Evolutionary conservation across 371 early-diverging fungal genomes (phyloP).

Genomic region (Paraphysoderma sedebokerense): DNA sequence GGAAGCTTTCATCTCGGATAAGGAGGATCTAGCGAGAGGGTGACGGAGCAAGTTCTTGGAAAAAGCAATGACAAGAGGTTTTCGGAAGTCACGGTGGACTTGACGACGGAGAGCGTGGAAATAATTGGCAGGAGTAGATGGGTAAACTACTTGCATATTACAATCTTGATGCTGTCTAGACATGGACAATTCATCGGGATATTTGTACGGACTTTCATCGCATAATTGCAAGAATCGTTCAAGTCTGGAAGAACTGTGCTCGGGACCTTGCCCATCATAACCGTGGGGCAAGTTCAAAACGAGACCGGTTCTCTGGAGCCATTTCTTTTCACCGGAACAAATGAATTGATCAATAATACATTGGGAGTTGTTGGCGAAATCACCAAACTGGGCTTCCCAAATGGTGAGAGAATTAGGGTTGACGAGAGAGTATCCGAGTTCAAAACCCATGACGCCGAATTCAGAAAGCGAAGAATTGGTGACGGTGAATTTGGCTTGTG

Average conservation of each 20-base stretch:
- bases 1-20: slow-evolving; percentile 62
- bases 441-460: slow-evolving; percentile 89
- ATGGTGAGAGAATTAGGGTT: slow-evolving; percentile 80
- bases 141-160: slow-evolving; percentile 93
- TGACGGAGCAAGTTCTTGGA: slow-evolving; percentile 89
- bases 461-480: slow-evolving; percentile 92
- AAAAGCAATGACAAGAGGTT: slow-evolving; percentile 78
- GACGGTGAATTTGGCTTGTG: slow-evolving; percentile 71
- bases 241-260: slow-evolving; percentile 84
- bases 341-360: slow-evolving; percentile 94
- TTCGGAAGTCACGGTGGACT: slow-evolving; percentile 90
- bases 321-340: slow-evolving; percentile 88
- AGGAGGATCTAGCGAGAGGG: slow-evolving; percentile 66
- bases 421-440: slow-evolving; percentile 86
- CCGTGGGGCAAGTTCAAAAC: slow-evolving; percentile 89
- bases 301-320: slow-evolving; percentile 87
- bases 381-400: slow-evolving; percentile 98
- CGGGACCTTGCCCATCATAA: slow-evolving; percentile 95
- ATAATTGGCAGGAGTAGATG: slow-evolving; percentile 87
- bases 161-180: slow-evolving; percentile 88
- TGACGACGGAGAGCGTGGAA: slow-evolving; percentile 93
- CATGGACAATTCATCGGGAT: slow-evolving; percentile 59
- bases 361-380: slow-evolving; percentile 93
- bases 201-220: slow-evolving; percentile 79
- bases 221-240: slow-evolving; percentile 89